Conservation (phyloP, 2,329 filamentous ascomycete genomes). For the Nakataea oryzae region DNA sequence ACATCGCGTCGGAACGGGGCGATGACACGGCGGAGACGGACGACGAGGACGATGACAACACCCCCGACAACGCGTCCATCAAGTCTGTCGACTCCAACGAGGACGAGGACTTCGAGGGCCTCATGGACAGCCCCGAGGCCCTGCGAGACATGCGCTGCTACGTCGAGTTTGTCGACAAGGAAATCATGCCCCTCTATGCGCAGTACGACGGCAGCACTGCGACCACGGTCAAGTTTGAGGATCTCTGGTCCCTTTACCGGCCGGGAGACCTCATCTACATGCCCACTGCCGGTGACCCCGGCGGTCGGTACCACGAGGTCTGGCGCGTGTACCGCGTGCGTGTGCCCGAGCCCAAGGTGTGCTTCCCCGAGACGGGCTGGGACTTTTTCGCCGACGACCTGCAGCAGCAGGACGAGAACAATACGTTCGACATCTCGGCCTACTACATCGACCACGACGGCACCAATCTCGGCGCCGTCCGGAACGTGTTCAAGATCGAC, state of each 20-base stretch:
- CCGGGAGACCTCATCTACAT: slow-evolving; percentile 28
- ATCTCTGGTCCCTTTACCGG: slow-evolving; percentile 31
- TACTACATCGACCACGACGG: slow-evolving; percentile 34
- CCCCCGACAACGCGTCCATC: slow-evolving; percentile 4
- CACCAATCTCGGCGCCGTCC: slow-evolving; percentile 24
- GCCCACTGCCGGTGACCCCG: slow-evolving; percentile 8
- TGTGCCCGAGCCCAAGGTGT: slow-evolving; percentile 12
- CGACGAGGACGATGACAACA: slow-evolving; percentile 9
- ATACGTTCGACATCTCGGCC: not conserved
- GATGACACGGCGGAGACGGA: not conserved
- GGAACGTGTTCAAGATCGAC: slow-evolving; percentile 23
- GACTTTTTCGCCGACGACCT: slow-evolving; percentile 20
- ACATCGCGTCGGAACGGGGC: not conserved
- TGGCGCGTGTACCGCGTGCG: slow-evolving; percentile 25
- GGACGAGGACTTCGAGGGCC: slow-evolving; percentile 6
- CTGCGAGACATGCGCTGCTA: slow-evolving; percentile 30
- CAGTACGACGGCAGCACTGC: slow-evolving; percentile 9
- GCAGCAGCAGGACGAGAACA: slow-evolving; percentile 8
- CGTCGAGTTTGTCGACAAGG: slow-evolving; percentile 30
- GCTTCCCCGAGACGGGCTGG: not conserved
- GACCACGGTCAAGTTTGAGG: slow-evolving; percentile 17
- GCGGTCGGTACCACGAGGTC: slow-evolving; percentile 7
- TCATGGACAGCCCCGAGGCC: slow-evolving; percentile 22
- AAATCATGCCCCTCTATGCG: slow-evolving; percentile 25
- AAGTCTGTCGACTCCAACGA: not conserved